phyloP scores from a whole-genome alignment of 2,329 filamentous ascomycete genomes.

The Claviceps pusilla region DNA sequence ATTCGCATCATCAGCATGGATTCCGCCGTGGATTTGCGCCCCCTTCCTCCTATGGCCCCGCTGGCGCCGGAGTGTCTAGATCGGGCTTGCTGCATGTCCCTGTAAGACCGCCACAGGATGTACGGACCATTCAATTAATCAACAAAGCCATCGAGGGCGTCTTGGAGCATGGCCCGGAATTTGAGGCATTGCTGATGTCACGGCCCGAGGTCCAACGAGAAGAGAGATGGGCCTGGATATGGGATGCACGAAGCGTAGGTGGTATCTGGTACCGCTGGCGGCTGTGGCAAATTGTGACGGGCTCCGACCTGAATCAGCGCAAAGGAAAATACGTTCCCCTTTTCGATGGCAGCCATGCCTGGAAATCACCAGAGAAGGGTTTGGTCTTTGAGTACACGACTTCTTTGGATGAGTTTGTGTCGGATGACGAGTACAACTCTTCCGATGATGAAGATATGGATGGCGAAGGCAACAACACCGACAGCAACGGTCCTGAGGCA shows the following conservation, averaged over 20 bases:
- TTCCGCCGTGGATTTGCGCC: slow-evolving; percentile 55
- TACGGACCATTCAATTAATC: slow-evolving; percentile 67
- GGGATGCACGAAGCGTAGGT: slow-evolving; percentile 63
- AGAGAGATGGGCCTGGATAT: slow-evolving; percentile 89
- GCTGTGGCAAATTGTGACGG: slow-evolving; percentile 73
- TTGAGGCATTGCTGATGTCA: slow-evolving; percentile 85
- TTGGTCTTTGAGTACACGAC: slow-evolving; percentile 74
- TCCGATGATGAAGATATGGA: slow-evolving; percentile 67
- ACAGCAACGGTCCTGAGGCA: slow-evolving; percentile 28
- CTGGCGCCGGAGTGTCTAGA: slow-evolving; percentile 27
- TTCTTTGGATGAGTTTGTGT: slow-evolving; percentile 61
- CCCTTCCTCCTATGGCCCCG: slow-evolving; percentile 49
- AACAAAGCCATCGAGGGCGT: slow-evolving; percentile 76
- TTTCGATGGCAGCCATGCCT: slow-evolving; percentile 64
- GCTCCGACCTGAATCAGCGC: slow-evolving; percentile 31
- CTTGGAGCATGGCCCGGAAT: slow-evolving; percentile 66
- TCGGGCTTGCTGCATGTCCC: slow-evolving; percentile 47
- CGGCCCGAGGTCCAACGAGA: slow-evolving; percentile 68
- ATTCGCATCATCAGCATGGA: slow-evolving; percentile 27
- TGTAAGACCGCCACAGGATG: slow-evolving; percentile 60
- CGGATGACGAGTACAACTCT: slow-evolving; percentile 73
- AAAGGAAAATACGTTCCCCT: slow-evolving; percentile 45
- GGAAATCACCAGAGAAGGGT: slow-evolving; percentile 55
- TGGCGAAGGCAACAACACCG: slow-evolving; percentile 37
- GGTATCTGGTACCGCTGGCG: slow-evolving; percentile 90